A percentile compares a stretch with the other conserved stretches of the same genome.
Conservation (phyloP, 2,329 filamentous ascomycete genomes). For the Huntiella omanensis region DNA sequence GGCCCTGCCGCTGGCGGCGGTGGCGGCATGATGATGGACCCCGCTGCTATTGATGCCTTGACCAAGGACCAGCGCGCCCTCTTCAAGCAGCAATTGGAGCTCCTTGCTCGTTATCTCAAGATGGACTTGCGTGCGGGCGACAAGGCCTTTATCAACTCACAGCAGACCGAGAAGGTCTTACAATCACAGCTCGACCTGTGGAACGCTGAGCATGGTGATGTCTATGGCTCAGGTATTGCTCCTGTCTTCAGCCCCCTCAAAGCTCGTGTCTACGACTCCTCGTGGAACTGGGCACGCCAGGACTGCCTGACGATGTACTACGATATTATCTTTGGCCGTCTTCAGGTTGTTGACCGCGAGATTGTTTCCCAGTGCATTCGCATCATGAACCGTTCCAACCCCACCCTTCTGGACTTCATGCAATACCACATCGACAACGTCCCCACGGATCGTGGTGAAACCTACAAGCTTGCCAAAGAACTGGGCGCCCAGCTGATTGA, state of each 20-base stretch:
- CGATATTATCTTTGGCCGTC: constrained; percentile 92
- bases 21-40: constrained; percentile 99
- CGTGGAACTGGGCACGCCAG: constrained; percentile 98
- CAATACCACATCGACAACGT: constrained; percentile 99
- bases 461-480: constrained; percentile 92
- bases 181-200: constrained; percentile 90
- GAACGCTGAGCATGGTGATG: constrained; percentile 88
- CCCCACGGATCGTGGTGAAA: constrained; percentile 89
- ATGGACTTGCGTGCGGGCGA: constrained; percentile 93
- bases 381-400: constrained; percentile 98
- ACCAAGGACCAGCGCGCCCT: constrained; percentile 91
- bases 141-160: constrained; percentile 70
- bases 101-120: constrained; percentile 89
- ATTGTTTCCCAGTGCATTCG: constrained; percentile 97
- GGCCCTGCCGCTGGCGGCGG: constrained; percentile 52
- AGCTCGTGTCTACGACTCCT: constrained; percentile 90
- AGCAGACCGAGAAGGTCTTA: constrained; percentile 70
- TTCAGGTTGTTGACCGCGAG: constrained; percentile 85
- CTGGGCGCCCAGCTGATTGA: constrained; percentile 86
- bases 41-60: constrained; percentile 84
- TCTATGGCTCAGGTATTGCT: constrained; percentile 87
- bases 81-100: constrained; percentile 96
- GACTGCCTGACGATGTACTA: constrained; percentile 98
- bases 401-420: constrained; percentile 93
- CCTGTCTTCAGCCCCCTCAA: constrained; percentile 87